Evolutionary conservation across 371 early-diverging fungal species (phyloP), one percentile per base, ranked within the genome.

Genomic region (Rhizopus arrhizus): DNA sequence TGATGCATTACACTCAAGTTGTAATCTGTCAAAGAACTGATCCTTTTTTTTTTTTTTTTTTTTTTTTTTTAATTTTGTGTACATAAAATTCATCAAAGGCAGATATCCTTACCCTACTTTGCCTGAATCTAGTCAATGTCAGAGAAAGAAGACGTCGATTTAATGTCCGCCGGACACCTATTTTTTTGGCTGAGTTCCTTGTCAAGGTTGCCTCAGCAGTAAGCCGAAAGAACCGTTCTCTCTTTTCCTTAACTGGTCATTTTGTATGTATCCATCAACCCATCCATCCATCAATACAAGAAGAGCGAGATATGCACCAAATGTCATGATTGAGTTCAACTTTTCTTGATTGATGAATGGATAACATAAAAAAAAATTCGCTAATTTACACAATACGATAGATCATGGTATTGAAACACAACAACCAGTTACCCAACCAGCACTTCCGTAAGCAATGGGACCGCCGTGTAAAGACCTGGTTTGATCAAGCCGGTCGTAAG

Each of bases 401-500:
- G 74, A 72, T 65, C 62, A 77, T 77, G 78, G 78, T 75, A 63
- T 88, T 95, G 92, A 94, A 91, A 89, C 99, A 97, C 90, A 99
- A 99, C 92, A 97, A 98, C 85, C 89, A 90, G 78, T 85, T 99
- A 85, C 98, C 97, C 84, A 97, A 96, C 85, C 88, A 82, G 79
- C 99, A 99, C 80, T 96, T 98, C 91, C 98, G 94, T 83, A 99
- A 99, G 93, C 93, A 97, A 85, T 97, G 99, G 95, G 91, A 96
- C 79, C 80, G 85, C 65, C 95, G 93, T 72, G 97, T 98, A 65
- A 95, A 93, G 89, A 97, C 97, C 70, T 99, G 99, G 98, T 99
- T 99, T 86, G 89, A 98, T 86, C 99, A 99, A 87, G 94, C 99
- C 69, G 95, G 95, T 61, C 91, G 91, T 76, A 96, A 95, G 90